Base-by-base conservation (phyloP, 164 flowering plant genomes). In the Taxillus chinensis region DNA sequence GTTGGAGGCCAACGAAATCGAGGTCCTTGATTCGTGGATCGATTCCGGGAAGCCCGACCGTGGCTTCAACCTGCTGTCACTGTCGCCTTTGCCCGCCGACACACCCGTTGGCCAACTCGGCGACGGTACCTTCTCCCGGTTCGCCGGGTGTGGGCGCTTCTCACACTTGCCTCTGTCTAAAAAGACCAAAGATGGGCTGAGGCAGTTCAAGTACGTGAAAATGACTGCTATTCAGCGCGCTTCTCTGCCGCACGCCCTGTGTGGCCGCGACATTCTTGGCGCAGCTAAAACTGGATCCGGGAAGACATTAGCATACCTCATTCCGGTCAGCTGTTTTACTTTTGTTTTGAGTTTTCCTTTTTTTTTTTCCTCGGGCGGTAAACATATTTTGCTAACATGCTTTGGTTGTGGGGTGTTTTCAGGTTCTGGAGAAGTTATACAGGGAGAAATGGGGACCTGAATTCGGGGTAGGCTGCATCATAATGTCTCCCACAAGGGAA, bases 211-310 rank as follows among this genome's bases (percentile, higher is more conserved):
- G 56, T 95, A 46, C 63, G 63, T 50, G 0, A 66, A 65, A 2
- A 89, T 89, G 93, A 87, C 93, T 49, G 92, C 85, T 14, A 82
- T 95, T 51, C 99, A 95, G 76, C 73, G 87, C 15, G 96, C 96
- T 41, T 78, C 97, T 2, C 67, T 95, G 75, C 97, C 97, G 1
- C 97, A 91, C 64, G 72, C 96, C 4, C 76, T 95, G 11, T 83
- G 95, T 45, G 95, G 96, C 7, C 73, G 96, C 0, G 99, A 95
- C 64, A 83, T 95, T 58, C 90, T 89, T 3, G 99, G 99, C 16
- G 97, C 97, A 0, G 99, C 99, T 0, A 87, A 87, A 65, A 95
- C 99, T 38, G 99, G 97, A 9, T 91, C 96, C 2, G 99, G 99
- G 8, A 95, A 91, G 74, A 89, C 96, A 8, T 77, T 95, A 9